Conservation (phyloP, 495 filamentous ascomycete genomes). For the Chaetomium tenue region DNA sequence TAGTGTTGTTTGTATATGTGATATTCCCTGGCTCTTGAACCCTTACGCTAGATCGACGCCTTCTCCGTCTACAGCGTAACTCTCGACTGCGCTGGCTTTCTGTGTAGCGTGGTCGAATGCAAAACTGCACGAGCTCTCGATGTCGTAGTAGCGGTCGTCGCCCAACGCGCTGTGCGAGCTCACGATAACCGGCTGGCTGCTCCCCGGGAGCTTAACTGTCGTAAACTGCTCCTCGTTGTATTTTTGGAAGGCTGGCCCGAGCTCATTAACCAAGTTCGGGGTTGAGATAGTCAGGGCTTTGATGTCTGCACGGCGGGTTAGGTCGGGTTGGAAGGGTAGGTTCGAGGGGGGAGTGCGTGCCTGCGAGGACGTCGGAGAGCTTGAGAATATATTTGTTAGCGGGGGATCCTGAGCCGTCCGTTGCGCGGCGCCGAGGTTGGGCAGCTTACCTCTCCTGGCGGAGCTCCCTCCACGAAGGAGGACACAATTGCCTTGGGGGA, state of each 20-base stretch:
- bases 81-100: conserved; percentile 81
- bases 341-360: conserved; percentile 44
- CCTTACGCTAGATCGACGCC: conserved; percentile 77
- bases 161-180: conserved; percentile 81
- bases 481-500: conserved; percentile 63
- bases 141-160: conserved; percentile 80
- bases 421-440: not conserved
- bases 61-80: conserved; percentile 73
- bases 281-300: conserved; percentile 76
- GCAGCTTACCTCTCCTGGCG: conserved; percentile 86
- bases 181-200: conserved; percentile 79
- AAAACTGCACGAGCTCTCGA: conserved; percentile 81
- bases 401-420: not conserved
- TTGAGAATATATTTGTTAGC: conserved; percentile 39
- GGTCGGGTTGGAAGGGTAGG: conserved; percentile 1
- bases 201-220: conserved; percentile 82
- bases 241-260: conserved; percentile 80
- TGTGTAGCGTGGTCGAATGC: conserved; percentile 79
- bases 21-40: not conserved
- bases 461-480: conserved; percentile 90
- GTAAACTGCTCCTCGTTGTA: conserved; percentile 95
- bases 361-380: conserved; percentile 87
- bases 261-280: conserved; percentile 62
- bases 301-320: conserved; percentile 62
- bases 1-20: conserved; percentile 5